Evolutionary conservation across 331 rosid species (phyloP), one percentile per base, ranked within the genome.

Genomic region (Telfairia occidentalis): DNA sequence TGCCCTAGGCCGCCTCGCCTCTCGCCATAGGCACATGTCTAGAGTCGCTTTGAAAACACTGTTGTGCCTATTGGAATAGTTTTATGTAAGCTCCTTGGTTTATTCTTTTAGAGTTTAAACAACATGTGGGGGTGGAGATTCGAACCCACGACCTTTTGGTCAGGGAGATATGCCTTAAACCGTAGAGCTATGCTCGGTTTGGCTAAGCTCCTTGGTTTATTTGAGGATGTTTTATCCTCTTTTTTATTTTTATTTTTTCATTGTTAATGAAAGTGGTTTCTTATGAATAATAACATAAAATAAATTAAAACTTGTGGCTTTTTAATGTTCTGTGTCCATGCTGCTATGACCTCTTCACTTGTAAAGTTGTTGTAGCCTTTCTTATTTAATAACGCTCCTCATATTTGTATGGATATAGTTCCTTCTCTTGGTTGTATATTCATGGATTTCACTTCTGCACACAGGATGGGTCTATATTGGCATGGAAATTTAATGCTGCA

Each of bases 391-490:
- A 8, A 28, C 46, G 42, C 58, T 0, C 50, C 58, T 46, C 40
- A 46, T 70, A 23, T 70, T 70, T 18, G 42, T 8, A 28, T 70
- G 58, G 40, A 28, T 15, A 29, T 45, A 58, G 9, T 43, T 43
- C 21, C 58, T 7, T 23, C 23, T 16, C 18, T 5, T 55, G 19
- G n/a, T 12, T 53, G 23, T 69, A 23, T 23, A 13, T 43, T 21
- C 50, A 34, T 64, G 28, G 3, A 9, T 46, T 71, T 65, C 50
- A 37, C 32, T 16, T n/a, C 79, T 55, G 69, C 59, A n/a, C 82
- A 75, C 87, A 94, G 98, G 96, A 91, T 65, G 97, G 96, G 37
- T 89, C 98, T 64, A 91, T 94, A 81, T 85, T 94, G 78, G 88
- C 79, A 32, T 94, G 97, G 98, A 90, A 84, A 77, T 94, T 94